Evolutionary conservation across 345 rosid genomes (phyloP).

Genomic region (Salix udensis): DNA sequence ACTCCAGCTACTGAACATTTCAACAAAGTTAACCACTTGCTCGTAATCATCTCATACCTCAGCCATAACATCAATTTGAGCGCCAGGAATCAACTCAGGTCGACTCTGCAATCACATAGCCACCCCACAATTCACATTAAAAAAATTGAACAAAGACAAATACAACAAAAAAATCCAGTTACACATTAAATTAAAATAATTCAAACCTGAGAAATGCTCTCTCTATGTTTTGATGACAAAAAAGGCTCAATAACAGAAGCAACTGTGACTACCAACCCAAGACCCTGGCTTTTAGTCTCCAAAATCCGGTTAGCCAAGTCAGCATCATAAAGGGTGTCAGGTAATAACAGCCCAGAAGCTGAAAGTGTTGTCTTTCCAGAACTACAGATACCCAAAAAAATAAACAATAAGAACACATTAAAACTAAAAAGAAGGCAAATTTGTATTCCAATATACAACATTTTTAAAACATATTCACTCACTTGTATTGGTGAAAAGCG

Average conservation of each 20-base stretch:
- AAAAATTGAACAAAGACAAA: background rate
- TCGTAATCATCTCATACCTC: constrained; percentile 47
- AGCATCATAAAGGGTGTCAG: constrained; percentile 38
- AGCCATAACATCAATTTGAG: constrained; percentile 64
- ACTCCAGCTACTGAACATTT: constrained; percentile 8
- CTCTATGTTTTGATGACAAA: constrained; percentile 41
- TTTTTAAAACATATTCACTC: constrained; percentile 18
- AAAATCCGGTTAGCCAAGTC: constrained; percentile 35
- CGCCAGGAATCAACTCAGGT: constrained; percentile 69
- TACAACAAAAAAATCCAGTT: background rate
- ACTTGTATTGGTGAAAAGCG: constrained; percentile 87
- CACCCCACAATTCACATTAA: constrained; percentile 10
- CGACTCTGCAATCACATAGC: constrained; percentile 41
- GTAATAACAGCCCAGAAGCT: constrained; percentile 80
- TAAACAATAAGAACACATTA: background rate
- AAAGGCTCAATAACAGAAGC: constrained; percentile 89
- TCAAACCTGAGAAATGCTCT: constrained; percentile 48
- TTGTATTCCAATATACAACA: background rate
- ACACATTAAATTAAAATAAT: background rate
- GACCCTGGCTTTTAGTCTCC: constrained; percentile 20
- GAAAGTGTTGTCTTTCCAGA: constrained; percentile 81
- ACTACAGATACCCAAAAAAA: constrained; percentile 32
- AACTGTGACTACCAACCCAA: constrained; percentile 59
- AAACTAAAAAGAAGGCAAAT: background rate
- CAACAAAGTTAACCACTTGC: constrained; percentile 18